Base-by-base conservation (phyloP, 129 eudicot species). In the Lonicera japonica region DNA sequence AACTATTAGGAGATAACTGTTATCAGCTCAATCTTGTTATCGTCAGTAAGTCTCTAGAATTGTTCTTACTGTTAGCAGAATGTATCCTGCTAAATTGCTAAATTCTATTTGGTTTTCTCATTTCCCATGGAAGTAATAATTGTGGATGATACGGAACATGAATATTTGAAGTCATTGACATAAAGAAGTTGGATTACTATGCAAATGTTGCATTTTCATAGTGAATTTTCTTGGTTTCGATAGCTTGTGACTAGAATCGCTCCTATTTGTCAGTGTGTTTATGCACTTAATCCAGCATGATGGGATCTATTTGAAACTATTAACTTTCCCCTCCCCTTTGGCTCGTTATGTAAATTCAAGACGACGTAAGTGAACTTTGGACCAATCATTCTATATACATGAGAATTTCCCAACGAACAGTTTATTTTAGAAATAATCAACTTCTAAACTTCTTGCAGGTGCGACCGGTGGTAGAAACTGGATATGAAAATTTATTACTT, bases 401-500 rank as follows among this genome's bases (percentile, higher is more conserved):
- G 43, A 56, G 38, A 22, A 24, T 36, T 34, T 41, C 29, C n/a
- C 23, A 25, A 8, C 10, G 15, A 58, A 14, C 25, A 29, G 23
- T 58, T 11, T 5, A 10, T 1, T 17, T 36, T 21, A 23, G 36
- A 61, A 14, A 1, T 8, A 47, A 17, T 13, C 5, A 39, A 16
- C 51, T 17, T 63, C 45, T 40, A 24, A 57, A 21, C 25, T 50
- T 69, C 21, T 78, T 71, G 64, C 85, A 92, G 96, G 91, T 92
- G 69, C 77, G 96, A 22, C 98, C 98, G 41, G 96, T 92, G 19
- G 98, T 92, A 62, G 98, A 92, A 92, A 92, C 98, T 63, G 98
- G 98, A 67, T 92, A 92, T 36, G 98, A 92, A 69, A 87, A 80
- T 65, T n/a, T 92, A 56, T 71, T 92, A 73, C 96, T 92, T 45